Evolutionary conservation across 345 rosid genomes (phyloP), one percentile per base, ranked within the genome.

Genomic region (Toxicodendron radicans): DNA sequence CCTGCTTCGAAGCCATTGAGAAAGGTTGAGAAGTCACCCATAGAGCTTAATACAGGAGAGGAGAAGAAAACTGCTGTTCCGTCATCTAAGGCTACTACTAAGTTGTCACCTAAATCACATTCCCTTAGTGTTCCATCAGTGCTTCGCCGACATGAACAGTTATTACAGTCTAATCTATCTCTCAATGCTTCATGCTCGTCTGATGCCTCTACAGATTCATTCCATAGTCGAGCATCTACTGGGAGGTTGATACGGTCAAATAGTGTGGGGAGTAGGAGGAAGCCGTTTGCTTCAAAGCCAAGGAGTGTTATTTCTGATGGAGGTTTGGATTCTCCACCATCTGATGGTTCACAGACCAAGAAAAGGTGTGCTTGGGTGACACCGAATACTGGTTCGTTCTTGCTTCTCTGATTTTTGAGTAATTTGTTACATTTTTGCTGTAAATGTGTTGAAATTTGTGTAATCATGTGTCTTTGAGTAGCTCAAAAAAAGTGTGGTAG

Each of bases 321-420:
- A 52, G 80, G 90, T 68, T 86, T 87, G 80, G 92, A 87, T 77
- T 90, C 91, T 68, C 88, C 88, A 13, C 82, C 80, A 6, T 45
- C 87, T 23, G 76, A 58, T 78, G 89, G 88, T 76, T 76, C 84
- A 72, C 83, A 79, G 75, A 64, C 79, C 72, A 86, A 87, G 85
- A 94, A 90, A 83, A 86, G 85, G 68, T 93, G 98, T 73, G 87
- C 94, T 6, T 93, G 98, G 98, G 95, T 93, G 78, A 93, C 95
- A 2, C 88, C 95, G 58, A 91, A 79, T 78, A 83, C 97, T 24
- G 98, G 98, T 93, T 68, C 64, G 85, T 75, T 67, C 71, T 60
- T 27, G 49, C 17, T 69, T 69, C 77, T 64, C 35, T 72, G 41
- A 70, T 72, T 75, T 64, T 48, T 8, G 48, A 16, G n/a, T 66